Evolutionary conservation across 257 asterid species (phyloP).

Genomic region (Scutellaria galericulata): DNA sequence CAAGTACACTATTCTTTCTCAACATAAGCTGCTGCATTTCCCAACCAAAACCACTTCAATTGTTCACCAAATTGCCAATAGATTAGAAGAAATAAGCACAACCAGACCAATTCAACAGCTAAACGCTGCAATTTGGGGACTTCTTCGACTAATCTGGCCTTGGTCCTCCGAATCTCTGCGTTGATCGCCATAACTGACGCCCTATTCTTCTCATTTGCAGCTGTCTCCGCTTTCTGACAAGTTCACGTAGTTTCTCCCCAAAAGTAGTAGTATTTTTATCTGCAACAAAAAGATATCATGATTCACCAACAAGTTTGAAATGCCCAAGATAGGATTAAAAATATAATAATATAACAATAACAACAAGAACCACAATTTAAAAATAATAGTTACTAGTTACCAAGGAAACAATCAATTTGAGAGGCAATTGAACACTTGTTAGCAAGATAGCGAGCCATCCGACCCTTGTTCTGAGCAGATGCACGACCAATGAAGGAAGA

Average conservation of each 20-base stretch:
- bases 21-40: too few relatives aligned
- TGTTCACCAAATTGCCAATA: background rate
- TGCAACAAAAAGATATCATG: slow-evolving; percentile 34
- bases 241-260: slow-evolving; percentile 98
- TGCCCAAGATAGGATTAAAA: background rate
- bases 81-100: slow-evolving; percentile 2
- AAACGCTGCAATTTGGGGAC: slow-evolving; percentile 92
- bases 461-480: slow-evolving; percentile 86
- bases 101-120: slow-evolving; percentile 77
- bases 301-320: background rate
- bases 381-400: slow-evolving; percentile 37
- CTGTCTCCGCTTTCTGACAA: slow-evolving; percentile 82
- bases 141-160: slow-evolving; percentile 82
- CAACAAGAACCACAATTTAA: background rate
- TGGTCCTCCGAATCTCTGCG: slow-evolving; percentile 92
- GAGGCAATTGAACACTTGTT: slow-evolving; percentile 99
- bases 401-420: slow-evolving; percentile 90
- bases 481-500: slow-evolving; percentile 99
- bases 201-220: slow-evolving; percentile 75
- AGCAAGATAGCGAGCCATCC: slow-evolving; percentile 98
- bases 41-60: too few relatives aligned
- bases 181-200: slow-evolving; percentile 89
- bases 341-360: too few relatives aligned
- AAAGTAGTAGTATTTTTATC: slow-evolving; percentile 74
- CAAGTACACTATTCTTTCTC: too few relatives aligned